Percentiles rank a stretch among this genome's conserved stretches.
phyloP scores from a whole-genome alignment of 768 basidiomycete species.

The Leccinum rimulosum region DNA sequence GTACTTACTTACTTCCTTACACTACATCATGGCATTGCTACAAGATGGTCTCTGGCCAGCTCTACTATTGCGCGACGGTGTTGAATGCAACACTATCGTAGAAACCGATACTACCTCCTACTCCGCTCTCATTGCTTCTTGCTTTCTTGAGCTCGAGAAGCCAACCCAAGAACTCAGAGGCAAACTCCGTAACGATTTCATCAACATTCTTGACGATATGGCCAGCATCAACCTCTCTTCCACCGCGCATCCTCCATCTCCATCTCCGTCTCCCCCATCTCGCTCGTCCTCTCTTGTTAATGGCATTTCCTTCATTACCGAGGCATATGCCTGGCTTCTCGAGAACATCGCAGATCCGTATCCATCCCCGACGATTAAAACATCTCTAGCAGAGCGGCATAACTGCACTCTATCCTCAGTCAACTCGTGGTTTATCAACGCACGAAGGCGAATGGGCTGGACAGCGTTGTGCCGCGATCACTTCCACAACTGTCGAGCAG shows the following conservation, averaged over 20 bases:
- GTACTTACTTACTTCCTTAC: neutral
- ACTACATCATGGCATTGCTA: neutral
- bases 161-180: neutral
- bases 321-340: slow-evolving; percentile 43
- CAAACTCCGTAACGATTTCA: neutral
- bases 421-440: slow-evolving; percentile 46
- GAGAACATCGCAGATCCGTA: slow-evolving; percentile 51
- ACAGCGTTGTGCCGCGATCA: slow-evolving; percentile 34
- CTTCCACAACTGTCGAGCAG: slow-evolving; percentile 22
- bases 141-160: neutral
- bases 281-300: no score
- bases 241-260: neutral
- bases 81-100: no score
- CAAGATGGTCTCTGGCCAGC: neutral
- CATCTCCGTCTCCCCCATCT: no score
- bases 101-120: no score
- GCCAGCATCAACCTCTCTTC: neutral
- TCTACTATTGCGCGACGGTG: neutral
- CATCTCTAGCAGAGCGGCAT: slow-evolving; percentile 24
- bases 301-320: neutral
- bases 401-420: slow-evolving; percentile 31
- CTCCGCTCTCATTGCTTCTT: neutral
- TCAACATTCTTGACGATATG: neutral
- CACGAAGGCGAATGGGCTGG: slow-evolving; percentile 51
- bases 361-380: slow-evolving; percentile 34